Evolutionary conservation across 257 asterid species (phyloP).

Genomic region (Rehmannia glutinosa): DNA sequence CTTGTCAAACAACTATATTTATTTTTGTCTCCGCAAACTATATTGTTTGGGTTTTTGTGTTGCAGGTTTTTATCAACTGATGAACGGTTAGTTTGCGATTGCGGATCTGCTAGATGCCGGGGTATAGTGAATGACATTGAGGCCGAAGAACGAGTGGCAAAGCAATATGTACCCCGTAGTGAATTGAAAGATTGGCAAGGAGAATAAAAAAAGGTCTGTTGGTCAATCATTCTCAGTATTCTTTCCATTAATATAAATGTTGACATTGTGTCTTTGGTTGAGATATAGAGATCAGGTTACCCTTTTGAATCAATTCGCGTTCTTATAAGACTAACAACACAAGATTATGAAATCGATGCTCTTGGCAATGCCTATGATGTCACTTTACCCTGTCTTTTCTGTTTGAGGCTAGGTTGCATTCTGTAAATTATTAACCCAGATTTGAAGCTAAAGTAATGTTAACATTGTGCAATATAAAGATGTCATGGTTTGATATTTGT

Average conservation of each 20-base stretch:
- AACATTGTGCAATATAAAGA: not conserved
- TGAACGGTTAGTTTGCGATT: constrained; percentile 77
- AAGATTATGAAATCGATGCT: not conserved
- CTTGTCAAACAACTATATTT: constrained; percentile 10
- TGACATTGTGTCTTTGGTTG: no score
- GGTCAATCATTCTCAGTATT: not conserved
- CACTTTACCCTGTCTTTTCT: not conserved
- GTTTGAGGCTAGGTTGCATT: not conserved
- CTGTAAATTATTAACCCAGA: not conserved
- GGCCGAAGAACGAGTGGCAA: constrained; percentile 68
- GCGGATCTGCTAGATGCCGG: constrained; percentile 89
- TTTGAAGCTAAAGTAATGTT: not conserved
- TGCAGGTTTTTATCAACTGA: constrained; percentile 77
- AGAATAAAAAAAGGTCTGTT: constrained; percentile 52
- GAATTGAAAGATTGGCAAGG: constrained; percentile 82
- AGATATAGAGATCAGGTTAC: not conserved
- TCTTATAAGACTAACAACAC: not conserved
- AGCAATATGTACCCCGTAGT: constrained; percentile 51
- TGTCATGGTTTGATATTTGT: not conserved
- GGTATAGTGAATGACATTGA: constrained; percentile 91
- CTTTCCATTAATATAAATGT: not conserved
- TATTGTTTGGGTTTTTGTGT: constrained; percentile 7
- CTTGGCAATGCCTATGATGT: not conserved
- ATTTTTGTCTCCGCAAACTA: constrained; percentile 6
- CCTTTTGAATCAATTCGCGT: not conserved